These are phyloP conservation scores for Saposhnikovia divaricata DNA, from an alignment of 129 eudicot genomes.

Conservation along the genomic window DNA sequence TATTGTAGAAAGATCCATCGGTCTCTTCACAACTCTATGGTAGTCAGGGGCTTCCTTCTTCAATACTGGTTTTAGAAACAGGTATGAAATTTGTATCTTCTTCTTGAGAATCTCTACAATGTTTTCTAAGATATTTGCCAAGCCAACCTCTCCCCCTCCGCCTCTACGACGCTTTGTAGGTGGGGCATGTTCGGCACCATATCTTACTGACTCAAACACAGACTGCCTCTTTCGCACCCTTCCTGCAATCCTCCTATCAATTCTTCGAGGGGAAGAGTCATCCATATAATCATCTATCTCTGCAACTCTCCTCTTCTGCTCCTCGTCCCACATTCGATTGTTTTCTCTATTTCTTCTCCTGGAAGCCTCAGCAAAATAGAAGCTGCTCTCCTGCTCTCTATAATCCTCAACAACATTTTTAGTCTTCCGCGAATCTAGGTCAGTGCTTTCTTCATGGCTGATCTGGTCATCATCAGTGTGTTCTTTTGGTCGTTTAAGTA, in stretches of 20 bases:
- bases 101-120: too few relatives aligned
- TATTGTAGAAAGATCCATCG: conserved; percentile 85
- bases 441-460: conserved; percentile 66
- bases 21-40: conserved; percentile 39
- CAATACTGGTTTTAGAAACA: too few relatives aligned
- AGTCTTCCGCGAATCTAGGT: conserved; percentile 50
- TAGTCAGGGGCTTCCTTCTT: conserved; percentile 97
- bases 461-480: conserved; percentile 54
- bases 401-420: conserved; percentile 45
- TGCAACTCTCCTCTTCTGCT: conserved; percentile 37
- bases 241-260: conserved; percentile 47
- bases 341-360: conserved; percentile 26
- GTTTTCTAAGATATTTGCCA: too few relatives aligned
- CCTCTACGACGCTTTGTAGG: too few relatives aligned
- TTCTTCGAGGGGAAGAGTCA: conserved; percentile 49
- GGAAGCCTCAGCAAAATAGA: conserved; percentile 30
- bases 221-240: conserved; percentile 53
- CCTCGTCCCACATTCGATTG: conserved; percentile 44
- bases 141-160: too few relatives aligned
- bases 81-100: too few relatives aligned
- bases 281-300: conserved; percentile 46
- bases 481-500: conserved; percentile 68
- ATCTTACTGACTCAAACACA: too few relatives aligned
- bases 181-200: too few relatives aligned
- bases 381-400: conserved; percentile 26